Evolutionary conservation across 148 eudicot genomes (phyloP), one percentile per base, ranked within the genome.

Genomic region (Euryodendron excelsum): DNA sequence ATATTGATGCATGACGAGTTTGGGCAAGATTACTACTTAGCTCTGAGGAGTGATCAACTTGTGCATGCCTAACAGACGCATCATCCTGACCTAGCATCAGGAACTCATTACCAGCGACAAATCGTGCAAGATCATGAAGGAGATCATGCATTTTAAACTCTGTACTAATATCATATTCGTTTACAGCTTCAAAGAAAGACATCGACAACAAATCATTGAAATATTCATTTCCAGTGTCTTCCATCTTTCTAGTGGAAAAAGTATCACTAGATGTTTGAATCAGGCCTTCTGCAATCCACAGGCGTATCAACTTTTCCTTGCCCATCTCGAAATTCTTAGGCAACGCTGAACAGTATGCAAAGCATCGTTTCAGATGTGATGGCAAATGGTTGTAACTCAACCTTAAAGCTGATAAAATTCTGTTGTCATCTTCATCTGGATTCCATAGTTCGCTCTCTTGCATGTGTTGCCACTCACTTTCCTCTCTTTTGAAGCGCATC

Each of bases 211-310:
- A 66, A 33, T 82, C 78, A 18, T 73, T 72, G 74, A 82, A 77
- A 47, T 73, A 77, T 28, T 82, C 78, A 25, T 56, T 59, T 3
- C 80, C 84, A 13, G 30, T 63, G 66, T 81, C 80, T 68, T 82
- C 84, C 73, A 72, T 64, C 48, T 77, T 68, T 0, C 66, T 65
- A 10, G 76, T 30, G 10, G 67, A 68, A 37, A 33, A 62, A 1
- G 75, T 67, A 56, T 78, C 84, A 4, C 17, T 52, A 17, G 30
- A 25, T 9, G 84, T 48, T 67, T 44, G 78, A 48, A 82, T 74
- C 28, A 78, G 68, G 27, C 78, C 78, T 23, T 82, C 62, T 66
- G 81, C 85, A 21, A 82, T 78, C 85, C 85, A 82, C 13, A 65
- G 31, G 0, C 21, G 59, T 5, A 82, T 73, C 33, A 82, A n/a